A percentile compares a stretch with the other conserved stretches of the same genome.
Conservation (phyloP, 208 protist genomes). For the Crithidia thermophila region DNA sequence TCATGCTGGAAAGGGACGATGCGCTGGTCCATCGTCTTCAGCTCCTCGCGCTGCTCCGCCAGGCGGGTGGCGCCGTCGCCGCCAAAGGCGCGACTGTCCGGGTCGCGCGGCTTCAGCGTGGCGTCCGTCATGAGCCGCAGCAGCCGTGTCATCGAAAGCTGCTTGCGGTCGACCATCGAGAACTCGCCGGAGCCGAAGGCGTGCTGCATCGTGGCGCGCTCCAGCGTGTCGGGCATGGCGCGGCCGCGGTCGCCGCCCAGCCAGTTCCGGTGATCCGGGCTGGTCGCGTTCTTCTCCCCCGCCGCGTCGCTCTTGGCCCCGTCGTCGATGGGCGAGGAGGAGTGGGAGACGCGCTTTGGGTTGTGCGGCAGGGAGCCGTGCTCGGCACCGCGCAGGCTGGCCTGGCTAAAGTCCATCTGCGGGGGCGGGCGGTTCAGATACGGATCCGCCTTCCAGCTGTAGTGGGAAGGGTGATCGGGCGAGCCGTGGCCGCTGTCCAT, state of each 20-base stretch:
- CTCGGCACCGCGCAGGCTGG: constrained; percentile 9
- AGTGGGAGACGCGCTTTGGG: constrained; percentile 14
- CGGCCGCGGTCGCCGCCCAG: constrained; percentile 30
- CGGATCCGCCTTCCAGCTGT: constrained; percentile 59
- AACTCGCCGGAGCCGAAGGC: constrained; percentile 59
- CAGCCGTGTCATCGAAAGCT: constrained; percentile 55
- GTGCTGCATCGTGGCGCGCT: constrained; percentile 38
- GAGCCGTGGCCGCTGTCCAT: constrained; percentile 14
- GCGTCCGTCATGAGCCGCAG: constrained; percentile 54
- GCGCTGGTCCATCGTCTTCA: constrained; percentile 76
- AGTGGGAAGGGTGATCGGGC: constrained; percentile 25
- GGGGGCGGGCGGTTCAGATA: constrained; percentile 12
- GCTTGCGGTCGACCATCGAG: constrained; percentile 58
- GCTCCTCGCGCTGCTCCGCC: constrained; percentile 64
- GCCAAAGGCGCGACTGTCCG: constrained; percentile 67
- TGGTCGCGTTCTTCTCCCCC: not conserved
- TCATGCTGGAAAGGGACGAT: constrained; percentile 70
- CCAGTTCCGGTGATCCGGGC: constrained; percentile 27
- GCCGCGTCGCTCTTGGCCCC: not conserved
- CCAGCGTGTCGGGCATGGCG: constrained; percentile 26
- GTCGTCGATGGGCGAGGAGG: constrained; percentile 14
- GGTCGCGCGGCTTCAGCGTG: constrained; percentile 65
- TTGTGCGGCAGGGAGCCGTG: constrained; percentile 2
- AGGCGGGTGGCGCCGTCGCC: constrained; percentile 64
- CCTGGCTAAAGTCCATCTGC: constrained; percentile 6